These are phyloP conservation scores for Nicotiana knightiana DNA, from an alignment of 257 asterid species.

Conservation along the genomic window DNA sequence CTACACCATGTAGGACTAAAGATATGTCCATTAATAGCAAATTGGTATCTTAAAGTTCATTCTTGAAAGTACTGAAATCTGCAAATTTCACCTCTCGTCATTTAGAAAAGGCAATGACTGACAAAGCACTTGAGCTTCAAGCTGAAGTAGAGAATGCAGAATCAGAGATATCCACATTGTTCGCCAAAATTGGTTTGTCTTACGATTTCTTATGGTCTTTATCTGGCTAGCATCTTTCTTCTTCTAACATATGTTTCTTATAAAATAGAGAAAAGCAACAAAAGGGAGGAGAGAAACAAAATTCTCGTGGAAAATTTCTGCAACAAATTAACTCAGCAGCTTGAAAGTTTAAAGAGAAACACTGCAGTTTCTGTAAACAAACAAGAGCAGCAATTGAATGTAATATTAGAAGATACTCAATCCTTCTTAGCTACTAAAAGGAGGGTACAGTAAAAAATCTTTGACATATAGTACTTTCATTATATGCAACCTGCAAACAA, in stretches of 20 bases:
- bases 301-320: slow-evolving; percentile 22
- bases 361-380: slow-evolving; percentile 29
- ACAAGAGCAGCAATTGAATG: slow-evolving; percentile 38
- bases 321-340: slow-evolving; percentile 40
- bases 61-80: not conserved
- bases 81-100: not conserved
- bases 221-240: slow-evolving; percentile 1
- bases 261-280: slow-evolving; percentile 37
- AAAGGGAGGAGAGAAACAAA: slow-evolving; percentile 39
- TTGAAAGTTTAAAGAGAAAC: slow-evolving; percentile 30
- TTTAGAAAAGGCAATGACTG: slow-evolving; percentile 33
- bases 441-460: slow-evolving; percentile 23
- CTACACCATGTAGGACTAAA: not conserved
- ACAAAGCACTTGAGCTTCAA: slow-evolving; percentile 43
- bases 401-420: slow-evolving; percentile 32
- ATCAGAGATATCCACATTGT: slow-evolving; percentile 32
- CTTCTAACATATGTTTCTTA: not conserved
- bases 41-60: not conserved
- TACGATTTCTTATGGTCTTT: not conserved
- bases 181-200: slow-evolving; percentile 29
- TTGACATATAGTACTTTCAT: not conserved
- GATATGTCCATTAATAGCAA: not conserved
- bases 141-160: slow-evolving; percentile 40
- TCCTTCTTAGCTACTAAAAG: slow-evolving; percentile 34
- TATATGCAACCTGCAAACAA: not conserved